phyloP scores from a whole-genome alignment of 148 eudicot species.

The Rhododendron ovatum region DNA sequence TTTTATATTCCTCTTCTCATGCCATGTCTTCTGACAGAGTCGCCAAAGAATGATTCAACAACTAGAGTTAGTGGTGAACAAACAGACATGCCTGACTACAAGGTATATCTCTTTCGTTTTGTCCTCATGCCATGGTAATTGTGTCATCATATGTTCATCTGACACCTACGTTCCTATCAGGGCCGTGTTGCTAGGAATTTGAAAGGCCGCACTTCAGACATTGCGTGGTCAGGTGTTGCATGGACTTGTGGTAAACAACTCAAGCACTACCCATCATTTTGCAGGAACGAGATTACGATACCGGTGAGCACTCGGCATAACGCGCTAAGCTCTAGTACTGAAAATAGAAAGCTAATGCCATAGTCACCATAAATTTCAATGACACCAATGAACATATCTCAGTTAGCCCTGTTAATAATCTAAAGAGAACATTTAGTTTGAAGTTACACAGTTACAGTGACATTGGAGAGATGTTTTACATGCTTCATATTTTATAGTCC shows the following conservation, averaged over 20 bases:
- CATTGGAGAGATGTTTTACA: neutral
- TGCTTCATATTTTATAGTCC: neutral
- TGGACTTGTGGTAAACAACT: constrained; percentile 92
- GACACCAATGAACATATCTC: neutral
- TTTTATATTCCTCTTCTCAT: neutral
- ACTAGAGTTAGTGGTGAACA: constrained; percentile 29
- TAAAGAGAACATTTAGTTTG: neutral
- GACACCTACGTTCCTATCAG: constrained; percentile 29
- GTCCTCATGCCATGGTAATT: neutral
- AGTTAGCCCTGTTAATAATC: neutral
- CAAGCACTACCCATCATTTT: constrained; percentile 75
- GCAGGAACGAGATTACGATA: constrained; percentile 75
- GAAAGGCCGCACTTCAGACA: constrained; percentile 52
- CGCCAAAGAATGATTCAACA: constrained; percentile 43
- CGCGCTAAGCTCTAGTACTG: neutral
- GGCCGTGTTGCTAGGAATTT: constrained; percentile 49
- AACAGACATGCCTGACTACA: constrained; percentile 32
- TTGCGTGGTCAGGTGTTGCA: constrained; percentile 77
- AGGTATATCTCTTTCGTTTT: constrained; percentile 37
- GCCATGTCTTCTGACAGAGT: constrained; percentile 35
- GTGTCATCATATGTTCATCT: neutral
- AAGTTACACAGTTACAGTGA: neutral
- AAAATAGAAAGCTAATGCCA: neutral
- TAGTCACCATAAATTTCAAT: neutral
- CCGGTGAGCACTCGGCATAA: constrained; percentile 43